These are phyloP conservation scores for Ustilago curta DNA, from an alignment of 1,284 basidiomycete genomes.

Conservation along the genomic window DNA sequence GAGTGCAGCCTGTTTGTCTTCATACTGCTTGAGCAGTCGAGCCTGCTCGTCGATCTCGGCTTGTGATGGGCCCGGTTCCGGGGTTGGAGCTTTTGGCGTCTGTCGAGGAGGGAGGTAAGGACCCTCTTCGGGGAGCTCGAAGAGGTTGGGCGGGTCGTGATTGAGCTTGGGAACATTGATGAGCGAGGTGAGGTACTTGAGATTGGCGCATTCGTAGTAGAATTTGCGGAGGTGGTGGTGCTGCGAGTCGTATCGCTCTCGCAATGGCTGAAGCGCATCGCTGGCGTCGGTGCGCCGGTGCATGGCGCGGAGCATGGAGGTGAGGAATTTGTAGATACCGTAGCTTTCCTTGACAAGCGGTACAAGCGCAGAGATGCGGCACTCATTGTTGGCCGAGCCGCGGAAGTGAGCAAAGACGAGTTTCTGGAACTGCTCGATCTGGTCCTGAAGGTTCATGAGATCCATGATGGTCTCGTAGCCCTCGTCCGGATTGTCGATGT, in stretches of 20 bases:
- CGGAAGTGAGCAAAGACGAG: slow-evolving; percentile 68
- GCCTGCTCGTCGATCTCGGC: slow-evolving; percentile 90
- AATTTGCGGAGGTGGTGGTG: slow-evolving; percentile 67
- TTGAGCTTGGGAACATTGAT: slow-evolving; percentile 70
- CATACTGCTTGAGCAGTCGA: slow-evolving; percentile 94
- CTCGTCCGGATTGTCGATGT: slow-evolving; percentile 69
- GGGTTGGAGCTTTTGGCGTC: slow-evolving; percentile 56
- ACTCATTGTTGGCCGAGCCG: slow-evolving; percentile 66
- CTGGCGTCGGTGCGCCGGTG: slow-evolving; percentile 67
- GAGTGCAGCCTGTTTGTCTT: slow-evolving; percentile 89
- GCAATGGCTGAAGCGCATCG: slow-evolving; percentile 67
- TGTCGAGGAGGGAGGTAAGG: slow-evolving; percentile 58
- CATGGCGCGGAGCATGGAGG: slow-evolving; percentile 69
- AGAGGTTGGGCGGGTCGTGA: slow-evolving; percentile 67
- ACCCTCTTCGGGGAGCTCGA: slow-evolving; percentile 66
- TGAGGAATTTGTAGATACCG: slow-evolving; percentile 69
- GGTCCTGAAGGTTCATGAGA: slow-evolving; percentile 69
- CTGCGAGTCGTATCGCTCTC: slow-evolving; percentile 66
- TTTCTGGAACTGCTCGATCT: slow-evolving; percentile 69
- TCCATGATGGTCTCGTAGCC: slow-evolving; percentile 70
- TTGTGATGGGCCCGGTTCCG: slow-evolving; percentile 61
- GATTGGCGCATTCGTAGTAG: slow-evolving; percentile 69
- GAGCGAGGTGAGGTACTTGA: slow-evolving; percentile 67
- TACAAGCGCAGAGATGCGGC: slow-evolving; percentile 68
- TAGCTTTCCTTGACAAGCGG: slow-evolving; percentile 69